Base-by-base conservation (phyloP, 345 rosid species). In the Eucalyptus rudis region DNA sequence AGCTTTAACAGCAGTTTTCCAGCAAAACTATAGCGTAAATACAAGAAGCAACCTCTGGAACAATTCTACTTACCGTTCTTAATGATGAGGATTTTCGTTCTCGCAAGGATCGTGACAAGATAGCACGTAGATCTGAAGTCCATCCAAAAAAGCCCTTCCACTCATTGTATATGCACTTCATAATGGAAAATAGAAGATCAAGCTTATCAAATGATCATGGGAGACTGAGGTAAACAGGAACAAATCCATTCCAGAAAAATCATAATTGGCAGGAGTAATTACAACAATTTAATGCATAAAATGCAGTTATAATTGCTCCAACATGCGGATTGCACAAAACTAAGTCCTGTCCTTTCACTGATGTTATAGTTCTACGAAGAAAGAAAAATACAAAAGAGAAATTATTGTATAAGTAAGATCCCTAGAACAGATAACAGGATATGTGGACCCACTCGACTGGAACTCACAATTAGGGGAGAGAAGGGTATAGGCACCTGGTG, bases 71-170 rank as follows among this genome's bases (percentile, higher is more conserved):
- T 90, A 98, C 99, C 93, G 86, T 94, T 93, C 96, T 92, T 86
- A 94, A 49, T 11, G 96, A 94, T 33, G 92, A 89, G 36, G 95
- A 91, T 91, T 94, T 96, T 91, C 94, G 93, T 91, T 95, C 94
- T 49, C 94, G 94, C 95, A 94, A 90, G 86, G 98, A 93, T 93
- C 95, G 95, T 40, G 95, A 94, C 91, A 98, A 90, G 87, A 98
- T 91, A 80, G 95, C 90, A 27, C 95, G 93, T 86, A 94, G 59
- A 90, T 95, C 97, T 89, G 94, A 93, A 80, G 97, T 90, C 94
- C 97, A 94, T 88, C 96, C 97, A 88, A 95, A 93, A 85, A 98
- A 89, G 47, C 97, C 97, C 91, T 95, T 97, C 99, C 99, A 98
- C 90, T 95, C 98, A 88, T 95, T 94, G 93, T 98, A 97, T 91